Conservation (phyloP, 768 basidiomycete species). For the Mycena albidolilacea region DNA sequence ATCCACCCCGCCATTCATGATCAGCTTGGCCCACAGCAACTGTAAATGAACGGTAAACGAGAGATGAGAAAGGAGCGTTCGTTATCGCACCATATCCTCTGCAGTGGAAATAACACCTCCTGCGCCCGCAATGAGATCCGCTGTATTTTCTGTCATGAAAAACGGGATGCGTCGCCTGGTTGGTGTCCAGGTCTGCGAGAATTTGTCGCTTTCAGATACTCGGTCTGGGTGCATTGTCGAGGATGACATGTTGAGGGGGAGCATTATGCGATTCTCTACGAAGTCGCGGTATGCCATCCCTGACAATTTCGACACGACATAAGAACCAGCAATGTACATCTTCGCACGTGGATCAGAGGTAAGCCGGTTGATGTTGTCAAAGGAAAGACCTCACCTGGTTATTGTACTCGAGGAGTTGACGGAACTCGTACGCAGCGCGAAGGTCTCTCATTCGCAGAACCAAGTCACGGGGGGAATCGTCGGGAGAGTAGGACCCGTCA, state of each 20-base stretch:
- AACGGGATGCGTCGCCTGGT: neutral
- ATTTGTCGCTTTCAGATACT: neutral
- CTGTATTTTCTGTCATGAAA: neutral
- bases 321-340: neutral
- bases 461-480: neutral
- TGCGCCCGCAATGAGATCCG: neutral
- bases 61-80: neutral
- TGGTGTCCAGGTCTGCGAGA: neutral
- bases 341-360: neutral
- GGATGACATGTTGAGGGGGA: neutral
- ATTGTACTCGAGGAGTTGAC: neutral
- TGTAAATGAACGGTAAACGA: constrained; percentile 39
- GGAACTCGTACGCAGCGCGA: neutral
- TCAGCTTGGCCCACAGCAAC: constrained; percentile 56
- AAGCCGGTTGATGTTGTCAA: neutral
- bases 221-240: neutral
- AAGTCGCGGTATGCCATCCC: neutral
- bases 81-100: neutral
- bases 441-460: neutral
- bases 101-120: neutral
- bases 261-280: neutral
- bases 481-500: neutral
- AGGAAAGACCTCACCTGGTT: neutral
- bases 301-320: neutral
- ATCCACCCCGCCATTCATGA: constrained; percentile 53